These are phyloP conservation scores for Boletus insuetus DNA, from an alignment of 768 basidiomycete species.

Conservation along the genomic window DNA sequence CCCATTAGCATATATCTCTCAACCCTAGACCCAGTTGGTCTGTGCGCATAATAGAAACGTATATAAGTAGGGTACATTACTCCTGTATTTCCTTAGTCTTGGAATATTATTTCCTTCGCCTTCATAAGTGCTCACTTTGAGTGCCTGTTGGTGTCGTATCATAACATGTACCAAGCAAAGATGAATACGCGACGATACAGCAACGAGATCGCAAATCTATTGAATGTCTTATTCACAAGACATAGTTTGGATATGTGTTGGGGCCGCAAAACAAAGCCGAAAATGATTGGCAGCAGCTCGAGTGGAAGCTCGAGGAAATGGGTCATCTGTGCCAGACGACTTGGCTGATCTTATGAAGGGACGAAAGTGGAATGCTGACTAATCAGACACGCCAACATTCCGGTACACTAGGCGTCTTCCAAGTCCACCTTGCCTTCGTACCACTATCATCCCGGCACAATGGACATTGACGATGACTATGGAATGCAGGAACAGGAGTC, in stretches of 20 bases:
- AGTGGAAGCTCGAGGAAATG: constrained; percentile 58
- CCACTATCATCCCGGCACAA: constrained; percentile 26
- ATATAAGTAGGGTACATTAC: no score
- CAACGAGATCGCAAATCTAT: constrained; percentile 43
- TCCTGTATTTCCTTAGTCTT: no score
- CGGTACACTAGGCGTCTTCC: background rate
- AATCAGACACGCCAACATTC: constrained; percentile 11
- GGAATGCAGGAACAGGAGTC: constrained; percentile 28
- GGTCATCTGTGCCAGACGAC: constrained; percentile 25
- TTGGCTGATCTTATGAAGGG: background rate
- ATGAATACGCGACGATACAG: constrained; percentile 62
- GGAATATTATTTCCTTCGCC: no score
- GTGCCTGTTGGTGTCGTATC: no score
- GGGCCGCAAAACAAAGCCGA: constrained; percentile 49
- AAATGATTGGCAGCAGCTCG: constrained; percentile 59
- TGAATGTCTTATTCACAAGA: constrained; percentile 58
- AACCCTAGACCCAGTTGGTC: no score
- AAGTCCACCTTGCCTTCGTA: constrained; percentile 18
- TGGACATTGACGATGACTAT: constrained; percentile 36
- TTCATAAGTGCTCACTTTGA: no score
- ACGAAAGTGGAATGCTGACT: constrained; percentile 22
- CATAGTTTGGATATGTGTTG: constrained; percentile 51
- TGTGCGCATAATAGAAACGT: no score
- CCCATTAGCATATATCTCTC: no score
- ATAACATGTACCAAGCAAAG: constrained; percentile 75